A percentile compares a stretch with the other conserved stretches of the same genome.
These are phyloP conservation scores for Fremontodendron californicum DNA, from an alignment of 345 rosid genomes.

Conservation along the genomic window DNA sequence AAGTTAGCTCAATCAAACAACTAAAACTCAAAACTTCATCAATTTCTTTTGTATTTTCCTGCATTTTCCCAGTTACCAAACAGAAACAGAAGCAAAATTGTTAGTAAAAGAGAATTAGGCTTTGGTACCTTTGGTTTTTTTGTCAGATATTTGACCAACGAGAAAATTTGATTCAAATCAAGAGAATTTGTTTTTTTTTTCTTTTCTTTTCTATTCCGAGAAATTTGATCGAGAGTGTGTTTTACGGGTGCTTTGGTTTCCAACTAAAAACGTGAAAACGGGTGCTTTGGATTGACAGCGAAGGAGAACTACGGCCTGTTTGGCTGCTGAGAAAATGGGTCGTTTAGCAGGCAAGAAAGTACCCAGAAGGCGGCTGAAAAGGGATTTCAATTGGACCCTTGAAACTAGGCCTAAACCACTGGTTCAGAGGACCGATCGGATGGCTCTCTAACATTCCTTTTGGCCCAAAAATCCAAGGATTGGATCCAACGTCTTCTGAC, in stretches of 20 bases:
- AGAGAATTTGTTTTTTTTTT: not conserved
- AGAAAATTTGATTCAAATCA: not conserved
- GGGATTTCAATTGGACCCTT: not conserved
- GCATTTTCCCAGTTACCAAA: constrained; percentile 9
- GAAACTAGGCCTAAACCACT: not conserved
- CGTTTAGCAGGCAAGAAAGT: not conserved
- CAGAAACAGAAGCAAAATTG: not conserved
- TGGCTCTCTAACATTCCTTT: not conserved
- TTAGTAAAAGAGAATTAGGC: not conserved
- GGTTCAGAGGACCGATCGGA: too few species aligned
- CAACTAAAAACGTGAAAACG: not conserved
- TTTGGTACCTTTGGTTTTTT: not conserved
- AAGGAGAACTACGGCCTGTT: not conserved
- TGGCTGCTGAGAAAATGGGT: not conserved
- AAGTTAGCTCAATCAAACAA: not conserved
- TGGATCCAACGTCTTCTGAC: too few species aligned
- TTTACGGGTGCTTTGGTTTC: not conserved
- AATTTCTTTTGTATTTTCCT: not conserved
- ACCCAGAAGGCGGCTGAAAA: not conserved
- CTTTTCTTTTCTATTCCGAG: too few species aligned
- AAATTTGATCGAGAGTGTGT: not conserved
- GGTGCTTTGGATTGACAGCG: not conserved
- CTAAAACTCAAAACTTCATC: not conserved
- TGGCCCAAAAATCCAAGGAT: not conserved
- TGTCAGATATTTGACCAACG: not conserved